These are phyloP conservation scores for Triticum timopheevii DNA, from an alignment of 176 grass and related monocot genomes.

Conservation along the genomic window DNA sequence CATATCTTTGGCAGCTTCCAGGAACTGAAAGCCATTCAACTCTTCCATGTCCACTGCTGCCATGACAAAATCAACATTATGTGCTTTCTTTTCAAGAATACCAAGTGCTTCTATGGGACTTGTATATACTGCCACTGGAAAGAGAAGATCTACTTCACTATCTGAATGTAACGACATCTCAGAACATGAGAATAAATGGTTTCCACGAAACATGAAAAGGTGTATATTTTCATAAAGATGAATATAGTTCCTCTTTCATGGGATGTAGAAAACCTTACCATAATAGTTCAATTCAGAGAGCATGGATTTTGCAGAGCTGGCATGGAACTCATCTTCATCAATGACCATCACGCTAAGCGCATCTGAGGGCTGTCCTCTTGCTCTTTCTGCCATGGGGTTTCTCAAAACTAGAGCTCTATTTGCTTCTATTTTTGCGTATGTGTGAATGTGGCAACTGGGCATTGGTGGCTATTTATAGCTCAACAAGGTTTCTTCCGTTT, in stretches of 20 bases:
- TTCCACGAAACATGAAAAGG: neutral
- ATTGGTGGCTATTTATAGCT: conserved; percentile 19
- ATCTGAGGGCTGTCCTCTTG: neutral
- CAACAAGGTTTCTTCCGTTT: neutral
- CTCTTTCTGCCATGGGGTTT: neutral
- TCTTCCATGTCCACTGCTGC: conserved; percentile 35
- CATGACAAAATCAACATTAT: conserved; percentile 38
- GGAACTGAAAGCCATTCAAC: conserved; percentile 30
- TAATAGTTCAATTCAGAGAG: conserved; percentile 3
- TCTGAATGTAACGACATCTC: neutral
- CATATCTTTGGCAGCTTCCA: neutral
- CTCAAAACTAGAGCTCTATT: neutral
- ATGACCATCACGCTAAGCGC: neutral
- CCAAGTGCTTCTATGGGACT: conserved; percentile 28
- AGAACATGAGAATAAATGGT: neutral
- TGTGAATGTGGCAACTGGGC: neutral
- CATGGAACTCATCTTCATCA: conserved; percentile 14
- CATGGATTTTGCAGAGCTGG: neutral
- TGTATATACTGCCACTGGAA: conserved; percentile 19
- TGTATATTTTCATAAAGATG: neutral
- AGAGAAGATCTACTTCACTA: neutral
- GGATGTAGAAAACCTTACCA: neutral
- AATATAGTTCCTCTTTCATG: neutral
- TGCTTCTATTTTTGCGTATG: neutral
- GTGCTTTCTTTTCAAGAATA: neutral